Conservation (phyloP, 2,329 filamentous ascomycete species). For the Aspergillus niger region DNA sequence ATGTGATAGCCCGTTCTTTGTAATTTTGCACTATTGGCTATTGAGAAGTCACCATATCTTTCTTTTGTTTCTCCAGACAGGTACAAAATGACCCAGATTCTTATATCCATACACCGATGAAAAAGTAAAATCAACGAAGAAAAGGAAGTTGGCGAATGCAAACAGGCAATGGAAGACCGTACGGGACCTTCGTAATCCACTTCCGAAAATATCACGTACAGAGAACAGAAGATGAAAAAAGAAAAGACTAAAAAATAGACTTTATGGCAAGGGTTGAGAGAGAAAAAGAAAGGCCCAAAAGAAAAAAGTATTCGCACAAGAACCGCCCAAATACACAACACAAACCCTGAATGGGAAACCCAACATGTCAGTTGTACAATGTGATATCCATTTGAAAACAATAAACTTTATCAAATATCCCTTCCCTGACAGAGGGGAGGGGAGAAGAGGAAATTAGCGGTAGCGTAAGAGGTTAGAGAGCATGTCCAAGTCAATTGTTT, state of each 20-base stretch:
- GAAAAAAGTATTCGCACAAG: slow-evolving; percentile 23
- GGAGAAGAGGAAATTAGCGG: slow-evolving; percentile 15
- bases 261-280: slow-evolving; percentile 12
- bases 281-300: slow-evolving; percentile 11
- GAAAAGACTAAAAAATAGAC: slow-evolving; percentile 1
- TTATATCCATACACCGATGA: slow-evolving; percentile 15
- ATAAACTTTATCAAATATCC: neutral
- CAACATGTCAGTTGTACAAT: slow-evolving; percentile 27
- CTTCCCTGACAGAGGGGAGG: neutral
- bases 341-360: slow-evolving; percentile 16
- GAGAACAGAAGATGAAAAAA: slow-evolving; percentile 3
- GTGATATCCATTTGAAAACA: neutral
- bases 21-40: neutral
- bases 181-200: neutral
- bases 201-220: neutral
- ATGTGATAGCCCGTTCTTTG: neutral
- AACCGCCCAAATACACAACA: slow-evolving; percentile 27
- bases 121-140: slow-evolving; percentile 5
- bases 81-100: slow-evolving; percentile 11
- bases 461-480: slow-evolving; percentile 12
- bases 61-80: slow-evolving; percentile 8
- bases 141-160: slow-evolving; percentile 6
- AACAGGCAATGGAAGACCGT: slow-evolving; percentile 9
- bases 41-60: neutral
- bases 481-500: slow-evolving; percentile 12